Base-by-base conservation (phyloP, 805 yeast genomes). In the Candida pini region DNA sequence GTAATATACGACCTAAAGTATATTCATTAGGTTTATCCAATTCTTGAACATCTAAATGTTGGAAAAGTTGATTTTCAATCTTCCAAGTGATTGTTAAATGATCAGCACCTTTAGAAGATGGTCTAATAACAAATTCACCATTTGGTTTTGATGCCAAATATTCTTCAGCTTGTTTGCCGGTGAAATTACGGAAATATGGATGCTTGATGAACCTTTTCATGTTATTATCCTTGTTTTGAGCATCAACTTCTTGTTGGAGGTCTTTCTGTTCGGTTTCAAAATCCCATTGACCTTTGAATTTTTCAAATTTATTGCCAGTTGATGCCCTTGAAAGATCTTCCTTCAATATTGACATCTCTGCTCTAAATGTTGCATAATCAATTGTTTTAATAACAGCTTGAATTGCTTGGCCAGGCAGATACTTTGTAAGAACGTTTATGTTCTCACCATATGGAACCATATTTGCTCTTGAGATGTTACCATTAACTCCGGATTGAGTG, bases 11-110 rank as follows among this genome's bases (percentile, higher is more conserved):
- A 32, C 87, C 87, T 27, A 81, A 53, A 0, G 76, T 70, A 41
- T 61, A 73, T 22, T 82, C 87, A 41, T 74, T 76, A 34, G 73
- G 80, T 51, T 78, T 77, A 30, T 71, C 78, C 30, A 72, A 70
- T 60, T 92, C 97, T 42, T 78, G 67, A 30, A 92, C 83, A 48
- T 88, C 92, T 44, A 92, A 66, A 56, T 92, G 97, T 57, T 92
- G 97, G 63, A 82, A 92, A 42, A 90, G 63, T 55, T 81, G 83
- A 54, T 85, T 90, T 40, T 85, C 92, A 30, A 92, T 89, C 57
- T 92, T 92, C 97, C 97, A 92, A 0, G 99, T 90, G 27, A 90
- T 80, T 3, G 96, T 88, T 47, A 92, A 69, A 58, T 80, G 96
- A 43, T 86, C 84, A 30, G 74, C 69, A 28, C 98, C 98, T 43